Conservation (phyloP, 345 rosid genomes). For the Salix exigua region DNA sequence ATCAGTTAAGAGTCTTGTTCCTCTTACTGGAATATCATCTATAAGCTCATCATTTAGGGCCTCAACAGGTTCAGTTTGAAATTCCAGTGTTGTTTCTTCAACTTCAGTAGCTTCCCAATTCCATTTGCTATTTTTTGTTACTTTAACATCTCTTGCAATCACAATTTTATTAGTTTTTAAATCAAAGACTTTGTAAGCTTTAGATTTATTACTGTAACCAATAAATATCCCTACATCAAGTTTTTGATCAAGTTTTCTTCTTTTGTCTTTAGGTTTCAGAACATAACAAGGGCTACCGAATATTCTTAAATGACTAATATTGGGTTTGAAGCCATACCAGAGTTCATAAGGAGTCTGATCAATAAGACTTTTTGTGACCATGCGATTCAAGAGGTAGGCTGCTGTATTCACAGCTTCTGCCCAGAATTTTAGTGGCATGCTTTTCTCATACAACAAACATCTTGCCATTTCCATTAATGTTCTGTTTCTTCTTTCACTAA, state of each 20-base stretch:
- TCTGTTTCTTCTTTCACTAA: no score
- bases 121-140: accelerated
- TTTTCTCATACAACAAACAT: no score
- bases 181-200: neutral
- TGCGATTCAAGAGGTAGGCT: no score
- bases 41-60: neutral
- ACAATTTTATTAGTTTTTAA: no score
- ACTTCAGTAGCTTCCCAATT: accelerated
- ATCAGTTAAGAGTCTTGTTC: neutral
- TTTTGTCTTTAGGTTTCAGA: accelerated
- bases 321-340: neutral
- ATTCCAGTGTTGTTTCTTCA: accelerated
- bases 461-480: no score
- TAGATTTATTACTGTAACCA: neutral
- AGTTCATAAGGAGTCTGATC: neutral
- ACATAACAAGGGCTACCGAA: neutral
- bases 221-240: no score
- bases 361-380: accelerated
- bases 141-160: neutral
- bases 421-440: neutral
- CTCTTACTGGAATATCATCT: no score
- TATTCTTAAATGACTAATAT: neutral
- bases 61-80: no score
- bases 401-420: accelerated
- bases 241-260: no score